Evolutionary conservation across 176 grass and related monocot species (phyloP).

Genomic region (Thalia dealbata): DNA sequence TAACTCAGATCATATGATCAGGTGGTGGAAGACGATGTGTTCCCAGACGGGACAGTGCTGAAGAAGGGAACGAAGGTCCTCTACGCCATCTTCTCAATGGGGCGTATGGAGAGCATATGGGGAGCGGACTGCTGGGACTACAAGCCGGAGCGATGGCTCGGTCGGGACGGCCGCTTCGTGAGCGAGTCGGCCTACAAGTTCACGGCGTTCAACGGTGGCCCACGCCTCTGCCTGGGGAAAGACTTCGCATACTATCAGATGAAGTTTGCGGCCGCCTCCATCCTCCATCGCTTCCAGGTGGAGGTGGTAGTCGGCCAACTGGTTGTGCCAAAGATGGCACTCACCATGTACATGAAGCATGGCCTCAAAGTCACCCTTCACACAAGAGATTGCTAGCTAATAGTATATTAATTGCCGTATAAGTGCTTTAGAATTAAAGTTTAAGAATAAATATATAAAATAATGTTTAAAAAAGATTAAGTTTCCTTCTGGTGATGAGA

Average conservation of each 20-base stretch:
- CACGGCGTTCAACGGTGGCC: conserved; percentile 86
- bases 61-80: conserved; percentile 88
- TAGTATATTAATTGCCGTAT: too few species aligned
- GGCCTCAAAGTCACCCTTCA: conserved; percentile 66
- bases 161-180: conserved; percentile 52
- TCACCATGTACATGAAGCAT: conserved; percentile 96
- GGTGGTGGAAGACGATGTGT: conserved; percentile 88
- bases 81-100: conserved; percentile 90
- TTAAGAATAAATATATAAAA: too few species aligned
- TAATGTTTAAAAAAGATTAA: too few species aligned
- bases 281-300: conserved; percentile 60
- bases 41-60: conserved; percentile 86
- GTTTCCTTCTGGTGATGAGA: too few species aligned
- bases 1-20: conserved; percentile 15
- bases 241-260: conserved; percentile 99
- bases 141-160: conserved; percentile 87
- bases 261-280: conserved; percentile 76
- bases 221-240: conserved; percentile 77
- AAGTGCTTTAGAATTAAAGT: too few species aligned
- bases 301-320: conserved; percentile 50
- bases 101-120: conserved; percentile 94
- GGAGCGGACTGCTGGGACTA: conserved; percentile 75
- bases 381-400: conserved; percentile 30
- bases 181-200: conserved; percentile 93
- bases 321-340: conserved; percentile 67